Evolutionary conservation across 768 basidiomycete species (phyloP).

Genomic region (Amanita pseudoporphyria): DNA sequence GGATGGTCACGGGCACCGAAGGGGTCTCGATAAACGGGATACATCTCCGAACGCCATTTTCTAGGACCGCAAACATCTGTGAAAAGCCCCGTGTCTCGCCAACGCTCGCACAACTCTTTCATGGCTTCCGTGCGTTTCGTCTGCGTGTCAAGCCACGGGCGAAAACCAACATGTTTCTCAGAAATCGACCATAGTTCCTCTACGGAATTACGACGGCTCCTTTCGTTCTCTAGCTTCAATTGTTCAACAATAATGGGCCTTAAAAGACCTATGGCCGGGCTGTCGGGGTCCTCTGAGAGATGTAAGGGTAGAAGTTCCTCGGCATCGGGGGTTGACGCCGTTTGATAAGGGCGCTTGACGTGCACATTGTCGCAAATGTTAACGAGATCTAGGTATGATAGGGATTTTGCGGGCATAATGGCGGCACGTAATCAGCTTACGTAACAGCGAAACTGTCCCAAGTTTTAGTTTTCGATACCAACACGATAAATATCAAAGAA

Average conservation of each 20-base stretch:
- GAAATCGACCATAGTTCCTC: conserved; percentile 32
- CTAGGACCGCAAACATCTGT: conserved; percentile 55
- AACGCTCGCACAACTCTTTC: conserved; percentile 60
- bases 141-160: conserved; percentile 40
- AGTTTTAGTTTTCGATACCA: background rate
- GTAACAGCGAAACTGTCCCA: background rate
- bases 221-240: conserved; percentile 41
- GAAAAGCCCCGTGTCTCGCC: conserved; percentile 61
- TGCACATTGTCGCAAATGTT: conserved; percentile 65
- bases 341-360: conserved; percentile 19
- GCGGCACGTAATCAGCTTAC: background rate
- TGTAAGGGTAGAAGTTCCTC: conserved; percentile 48
- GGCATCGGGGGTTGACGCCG: conserved; percentile 22
- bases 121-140: conserved; percentile 51
- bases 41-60: conserved; percentile 85
- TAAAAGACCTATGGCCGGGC: conserved; percentile 53
- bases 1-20: conserved; percentile 49
- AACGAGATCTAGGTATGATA: conserved; percentile 55
- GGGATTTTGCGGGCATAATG: conserved; percentile 3
- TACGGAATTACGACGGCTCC: conserved; percentile 16
- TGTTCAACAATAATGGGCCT: conserved; percentile 46
- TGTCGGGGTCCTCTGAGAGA: conserved; percentile 37
- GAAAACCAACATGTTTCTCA: conserved; percentile 36
- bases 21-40: conserved; percentile 65
- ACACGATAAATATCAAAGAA: background rate